phyloP scores from a whole-genome alignment of 352 stramenopile species.

The Globisporangium paddicum region DNA sequence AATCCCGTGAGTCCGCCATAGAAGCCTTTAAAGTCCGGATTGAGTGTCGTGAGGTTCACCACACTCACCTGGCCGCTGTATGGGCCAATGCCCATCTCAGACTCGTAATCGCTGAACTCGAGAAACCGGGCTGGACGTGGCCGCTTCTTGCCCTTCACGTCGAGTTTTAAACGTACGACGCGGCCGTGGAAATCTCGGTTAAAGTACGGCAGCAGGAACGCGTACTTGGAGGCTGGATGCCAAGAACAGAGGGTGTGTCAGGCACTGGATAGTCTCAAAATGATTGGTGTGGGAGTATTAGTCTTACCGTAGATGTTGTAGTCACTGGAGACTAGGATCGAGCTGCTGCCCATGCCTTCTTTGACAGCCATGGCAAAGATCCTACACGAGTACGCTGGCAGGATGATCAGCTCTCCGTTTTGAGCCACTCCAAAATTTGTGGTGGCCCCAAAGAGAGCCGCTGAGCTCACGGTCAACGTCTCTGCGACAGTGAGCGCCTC shows the following conservation, averaged over 20 bases:
- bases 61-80: constrained; percentile 53
- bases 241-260: background rate
- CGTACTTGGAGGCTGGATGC: constrained; percentile 56
- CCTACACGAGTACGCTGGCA: constrained; percentile 54
- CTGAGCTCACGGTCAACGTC: constrained; percentile 7
- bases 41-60: constrained; percentile 48
- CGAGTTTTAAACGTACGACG: constrained; percentile 60
- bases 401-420: constrained; percentile 42
- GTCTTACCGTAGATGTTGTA: constrained; percentile 64
- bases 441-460: constrained; percentile 20
- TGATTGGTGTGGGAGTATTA: too few relatives aligned
- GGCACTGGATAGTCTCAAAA: background rate
- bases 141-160: constrained; percentile 72
- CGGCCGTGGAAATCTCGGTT: constrained; percentile 62
- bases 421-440: constrained; percentile 23
- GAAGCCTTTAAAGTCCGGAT: constrained; percentile 52
- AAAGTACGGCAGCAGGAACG: constrained; percentile 68
- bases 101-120: constrained; percentile 80
- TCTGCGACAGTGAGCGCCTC: constrained; percentile 10
- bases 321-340: constrained; percentile 38
- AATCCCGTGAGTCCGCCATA: constrained; percentile 59
- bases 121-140: constrained; percentile 65
- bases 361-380: constrained; percentile 65
- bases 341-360: constrained; percentile 48
- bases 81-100: constrained; percentile 52